Percentiles rank a stretch among this genome's conserved stretches.
Evolutionary conservation across 1,139 yeast species (phyloP).

Genomic region (Wickerhamomyces sp.): DNA sequence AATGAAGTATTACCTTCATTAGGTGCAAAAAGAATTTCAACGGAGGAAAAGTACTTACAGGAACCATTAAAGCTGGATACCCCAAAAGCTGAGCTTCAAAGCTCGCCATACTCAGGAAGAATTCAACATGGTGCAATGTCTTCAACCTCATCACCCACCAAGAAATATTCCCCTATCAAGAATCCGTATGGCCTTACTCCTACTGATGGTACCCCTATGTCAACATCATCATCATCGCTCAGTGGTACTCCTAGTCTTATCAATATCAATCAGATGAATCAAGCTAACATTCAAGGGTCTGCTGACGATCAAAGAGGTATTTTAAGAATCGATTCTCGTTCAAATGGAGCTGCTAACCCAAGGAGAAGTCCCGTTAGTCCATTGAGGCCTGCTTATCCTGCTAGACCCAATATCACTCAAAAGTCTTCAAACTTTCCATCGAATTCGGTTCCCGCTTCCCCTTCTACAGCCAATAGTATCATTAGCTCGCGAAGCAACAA

Average conservation of each 20-base stretch:
- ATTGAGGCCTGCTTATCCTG: neutral
- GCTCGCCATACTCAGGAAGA: slow-evolving; percentile 16
- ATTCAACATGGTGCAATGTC: slow-evolving; percentile 6
- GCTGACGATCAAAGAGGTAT: neutral
- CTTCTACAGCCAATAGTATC: neutral
- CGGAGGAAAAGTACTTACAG: neutral
- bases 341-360: neutral
- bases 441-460: neutral
- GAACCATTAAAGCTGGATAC: neutral
- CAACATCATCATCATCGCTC: neutral
- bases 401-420: neutral
- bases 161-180: slow-evolving; percentile 5
- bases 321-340: neutral
- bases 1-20: too few species aligned
- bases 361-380: neutral
- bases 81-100: slow-evolving; percentile 4
- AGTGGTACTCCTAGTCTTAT: neutral
- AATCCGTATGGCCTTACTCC: neutral
- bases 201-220: neutral
- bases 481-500: neutral
- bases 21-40: too few species aligned
- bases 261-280: neutral
- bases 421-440: neutral
- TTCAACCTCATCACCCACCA: neutral
- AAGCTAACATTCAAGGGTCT: neutral